Evolutionary conservation across 1,284 basidiomycete genomes (phyloP).

Genomic region (Inonotus hispidus): DNA sequence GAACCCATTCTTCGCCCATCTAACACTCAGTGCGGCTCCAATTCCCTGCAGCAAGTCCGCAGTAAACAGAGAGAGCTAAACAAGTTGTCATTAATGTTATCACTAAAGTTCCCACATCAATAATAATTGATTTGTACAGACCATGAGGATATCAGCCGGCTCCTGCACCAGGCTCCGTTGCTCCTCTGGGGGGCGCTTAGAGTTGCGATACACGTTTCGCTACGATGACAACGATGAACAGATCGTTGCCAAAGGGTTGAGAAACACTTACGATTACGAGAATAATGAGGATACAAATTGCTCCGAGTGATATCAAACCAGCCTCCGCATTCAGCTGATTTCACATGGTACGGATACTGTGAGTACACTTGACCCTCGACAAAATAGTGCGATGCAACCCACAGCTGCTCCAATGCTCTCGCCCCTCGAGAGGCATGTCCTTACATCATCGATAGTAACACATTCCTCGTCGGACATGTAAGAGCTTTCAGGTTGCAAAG

Average conservation of each 20-base stretch:
- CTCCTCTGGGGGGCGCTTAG: neutral
- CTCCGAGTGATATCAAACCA: slow-evolving; percentile 8
- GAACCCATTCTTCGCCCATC: slow-evolving; percentile 16
- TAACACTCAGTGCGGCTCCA: slow-evolving; percentile 14
- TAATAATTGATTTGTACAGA: neutral
- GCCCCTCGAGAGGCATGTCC: slow-evolving; percentile 6
- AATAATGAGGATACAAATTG: slow-evolving; percentile 1
- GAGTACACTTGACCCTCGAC: neutral
- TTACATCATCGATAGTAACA: neutral
- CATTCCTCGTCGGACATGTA: slow-evolving; percentile 4
- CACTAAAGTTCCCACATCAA: too few relatives aligned
- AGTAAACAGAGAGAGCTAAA: slow-evolving; percentile 19
- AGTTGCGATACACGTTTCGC: slow-evolving; percentile 11
- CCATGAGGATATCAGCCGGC: slow-evolving; percentile 13
- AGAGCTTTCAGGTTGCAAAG: neutral
- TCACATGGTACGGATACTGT: neutral
- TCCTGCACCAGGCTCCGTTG: slow-evolving; percentile 8
- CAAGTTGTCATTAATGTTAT: neutral
- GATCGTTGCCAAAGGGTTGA: neutral
- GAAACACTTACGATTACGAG: slow-evolving; percentile 12
- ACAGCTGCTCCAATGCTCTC: neutral
- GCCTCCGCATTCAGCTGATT: slow-evolving; percentile 15
- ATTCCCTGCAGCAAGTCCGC: slow-evolving; percentile 16
- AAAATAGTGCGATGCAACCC: neutral
- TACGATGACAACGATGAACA: neutral